phyloP scores from a whole-genome alignment of 2,329 filamentous ascomycete genomes.

The Escovopsis sp. region DNA sequence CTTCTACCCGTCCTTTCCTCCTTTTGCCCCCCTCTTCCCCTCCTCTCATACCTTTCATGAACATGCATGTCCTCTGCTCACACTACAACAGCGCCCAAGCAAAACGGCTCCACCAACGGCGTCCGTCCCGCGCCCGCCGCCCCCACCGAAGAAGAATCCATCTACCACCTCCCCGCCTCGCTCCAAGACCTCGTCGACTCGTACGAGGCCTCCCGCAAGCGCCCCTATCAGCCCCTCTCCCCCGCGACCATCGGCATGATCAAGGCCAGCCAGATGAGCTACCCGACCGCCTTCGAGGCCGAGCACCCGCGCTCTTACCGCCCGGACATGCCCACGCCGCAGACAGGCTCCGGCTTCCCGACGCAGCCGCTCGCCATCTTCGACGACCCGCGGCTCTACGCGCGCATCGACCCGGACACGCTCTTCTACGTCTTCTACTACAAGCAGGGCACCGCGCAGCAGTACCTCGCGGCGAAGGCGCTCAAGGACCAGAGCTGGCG shows the following conservation, averaged over 20 bases:
- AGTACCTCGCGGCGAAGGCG: slow-evolving; percentile 91
- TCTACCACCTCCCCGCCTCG: slow-evolving; percentile 82
- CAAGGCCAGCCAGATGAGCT: slow-evolving; percentile 54
- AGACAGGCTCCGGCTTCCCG: slow-evolving; percentile 68
- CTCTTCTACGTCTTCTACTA: slow-evolving; percentile 99
- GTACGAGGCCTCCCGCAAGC: slow-evolving; percentile 69
- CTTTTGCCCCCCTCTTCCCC: neutral
- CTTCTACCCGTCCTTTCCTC: neutral
- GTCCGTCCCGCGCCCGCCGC: slow-evolving; percentile 28
- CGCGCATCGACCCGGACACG: slow-evolving; percentile 83
- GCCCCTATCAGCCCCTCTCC: slow-evolving; percentile 44
- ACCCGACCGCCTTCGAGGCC: slow-evolving; percentile 62
- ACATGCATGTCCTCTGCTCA: too few relatives aligned
- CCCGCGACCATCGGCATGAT: slow-evolving; percentile 60
- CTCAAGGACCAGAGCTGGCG: slow-evolving; percentile 97
- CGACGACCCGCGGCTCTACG: slow-evolving; percentile 78
- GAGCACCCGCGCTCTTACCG: slow-evolving; percentile 74
- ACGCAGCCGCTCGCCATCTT: slow-evolving; percentile 86
- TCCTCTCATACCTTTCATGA: neutral
- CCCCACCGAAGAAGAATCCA: slow-evolving; percentile 51
- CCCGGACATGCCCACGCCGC: slow-evolving; percentile 63
- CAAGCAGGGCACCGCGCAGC: slow-evolving; percentile 88
- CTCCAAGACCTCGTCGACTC: slow-evolving; percentile 83
- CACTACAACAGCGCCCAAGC: slow-evolving; percentile 1
- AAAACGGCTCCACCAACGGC: slow-evolving; percentile 37